A percentile compares a stretch with the other conserved stretches of the same genome.
Conservation (phyloP, 2,329 filamentous ascomycete genomes). For the Diaporthe citri region DNA sequence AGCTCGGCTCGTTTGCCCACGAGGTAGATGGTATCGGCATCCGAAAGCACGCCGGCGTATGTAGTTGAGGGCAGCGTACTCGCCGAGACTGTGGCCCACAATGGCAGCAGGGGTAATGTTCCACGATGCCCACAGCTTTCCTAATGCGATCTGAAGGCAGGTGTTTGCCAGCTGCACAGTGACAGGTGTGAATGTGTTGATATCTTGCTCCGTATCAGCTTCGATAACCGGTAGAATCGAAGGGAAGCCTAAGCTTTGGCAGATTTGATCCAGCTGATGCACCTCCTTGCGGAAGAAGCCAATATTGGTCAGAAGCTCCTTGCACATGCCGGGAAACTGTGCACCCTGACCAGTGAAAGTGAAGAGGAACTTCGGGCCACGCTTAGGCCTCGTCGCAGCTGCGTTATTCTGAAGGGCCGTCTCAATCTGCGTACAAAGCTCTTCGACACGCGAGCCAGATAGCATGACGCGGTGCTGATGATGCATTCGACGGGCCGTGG, state of each 20-base stretch:
- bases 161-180: constrained; percentile 66
- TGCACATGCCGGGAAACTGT: constrained; percentile 62
- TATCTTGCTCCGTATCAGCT: constrained; percentile 53
- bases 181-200: constrained; percentile 61
- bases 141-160: constrained; percentile 69
- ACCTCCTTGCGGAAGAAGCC: constrained; percentile 54
- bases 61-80: constrained; percentile 71
- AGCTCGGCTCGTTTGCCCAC: constrained; percentile 77
- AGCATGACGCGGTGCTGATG: constrained; percentile 68
- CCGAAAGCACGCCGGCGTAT: constrained; percentile 79
- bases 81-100: constrained; percentile 55
- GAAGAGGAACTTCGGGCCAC: constrained; percentile 61
- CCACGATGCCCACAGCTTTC: constrained; percentile 67
- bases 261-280: constrained; percentile 66
- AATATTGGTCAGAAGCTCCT: constrained; percentile 53
- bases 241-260: constrained; percentile 63
- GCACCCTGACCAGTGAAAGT: constrained; percentile 70
- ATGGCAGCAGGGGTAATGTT: constrained; percentile 62
- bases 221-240: constrained; percentile 65
- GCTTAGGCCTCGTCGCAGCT: constrained; percentile 53
- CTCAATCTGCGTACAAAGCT: constrained; percentile 51
- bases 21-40: constrained; percentile 77
- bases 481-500: constrained; percentile 74
- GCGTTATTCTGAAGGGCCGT: constrained; percentile 57
- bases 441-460: constrained; percentile 53